Percentiles rank a stretch among this genome's conserved stretches.
Evolutionary conservation across 768 basidiomycete species (phyloP).

Genomic region (Hypholoma sublateritium): DNA sequence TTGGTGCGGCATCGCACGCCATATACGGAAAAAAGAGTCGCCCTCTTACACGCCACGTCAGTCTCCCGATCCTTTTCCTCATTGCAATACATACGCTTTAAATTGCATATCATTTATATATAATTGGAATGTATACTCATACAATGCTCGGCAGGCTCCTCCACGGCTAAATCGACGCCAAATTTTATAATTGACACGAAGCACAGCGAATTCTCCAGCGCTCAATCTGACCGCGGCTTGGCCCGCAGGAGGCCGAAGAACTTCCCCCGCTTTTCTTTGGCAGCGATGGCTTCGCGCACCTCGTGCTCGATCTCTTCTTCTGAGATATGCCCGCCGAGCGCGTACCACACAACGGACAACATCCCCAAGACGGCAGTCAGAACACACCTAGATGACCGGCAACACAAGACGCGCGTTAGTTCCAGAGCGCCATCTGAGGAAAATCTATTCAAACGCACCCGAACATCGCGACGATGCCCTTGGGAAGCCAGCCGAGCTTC

Average conservation of each 20-base stretch:
- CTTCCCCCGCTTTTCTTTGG: conserved; percentile 51
- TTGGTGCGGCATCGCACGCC: no score
- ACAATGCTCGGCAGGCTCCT: no score
- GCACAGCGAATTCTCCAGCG: not conserved
- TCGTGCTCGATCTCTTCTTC: conserved; percentile 87
- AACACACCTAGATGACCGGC: conserved; percentile 31
- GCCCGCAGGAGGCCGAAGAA: conserved; percentile 2
- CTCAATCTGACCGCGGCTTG: not conserved
- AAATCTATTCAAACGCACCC: conserved; percentile 41
- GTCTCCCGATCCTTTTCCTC: no score
- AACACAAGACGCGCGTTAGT: conserved; percentile 2
- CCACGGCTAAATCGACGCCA: no score
- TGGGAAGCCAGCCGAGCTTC: conserved; percentile 66
- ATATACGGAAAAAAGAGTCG: no score
- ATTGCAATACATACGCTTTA: no score
- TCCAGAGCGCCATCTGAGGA: not conserved
- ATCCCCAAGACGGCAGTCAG: conserved; percentile 84
- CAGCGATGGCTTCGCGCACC: conserved; percentile 52
- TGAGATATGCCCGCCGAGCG: conserved; percentile 64
- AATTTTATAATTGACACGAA: no score
- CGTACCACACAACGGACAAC: conserved; percentile 83
- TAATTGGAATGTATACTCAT: no score
- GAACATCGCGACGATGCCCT: conserved; percentile 75
- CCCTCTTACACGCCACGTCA: no score
- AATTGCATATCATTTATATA: no score